phyloP scores from a whole-genome alignment of 495 filamentous ascomycete genomes.

The Choiromyces venosus region DNA sequence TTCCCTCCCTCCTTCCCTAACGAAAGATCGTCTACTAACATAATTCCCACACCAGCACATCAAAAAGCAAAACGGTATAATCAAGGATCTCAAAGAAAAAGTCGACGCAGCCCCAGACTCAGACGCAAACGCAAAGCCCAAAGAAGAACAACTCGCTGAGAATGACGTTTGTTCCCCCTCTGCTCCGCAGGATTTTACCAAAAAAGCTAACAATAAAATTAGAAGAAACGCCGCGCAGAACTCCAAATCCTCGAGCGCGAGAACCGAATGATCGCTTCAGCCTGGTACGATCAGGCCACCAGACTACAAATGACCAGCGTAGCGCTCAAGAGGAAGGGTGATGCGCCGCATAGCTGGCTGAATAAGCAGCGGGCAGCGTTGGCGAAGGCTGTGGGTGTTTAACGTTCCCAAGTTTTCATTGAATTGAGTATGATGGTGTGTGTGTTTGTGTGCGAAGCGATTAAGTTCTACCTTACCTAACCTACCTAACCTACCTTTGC shows the following conservation, averaged over 20 bases:
- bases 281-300: slow-evolving; percentile 85
- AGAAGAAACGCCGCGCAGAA: slow-evolving; percentile 55
- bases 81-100: slow-evolving; percentile 55
- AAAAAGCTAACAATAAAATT: slow-evolving; percentile 3
- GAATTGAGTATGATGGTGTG: background rate
- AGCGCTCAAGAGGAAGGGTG: slow-evolving; percentile 63
- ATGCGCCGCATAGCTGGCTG: slow-evolving; percentile 81
- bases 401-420: too few relatives aligned
- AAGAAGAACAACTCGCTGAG: slow-evolving; percentile 47
- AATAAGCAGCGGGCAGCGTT: slow-evolving; percentile 59
- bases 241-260: slow-evolving; percentile 73
- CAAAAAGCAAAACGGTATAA: slow-evolving; percentile 56
- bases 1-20: slow-evolving; percentile 12
- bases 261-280: slow-evolving; percentile 74
- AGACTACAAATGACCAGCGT: slow-evolving; percentile 86
- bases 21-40: slow-evolving; percentile 34
- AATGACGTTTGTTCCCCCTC: slow-evolving; percentile 36
- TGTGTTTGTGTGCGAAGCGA: too few relatives aligned
- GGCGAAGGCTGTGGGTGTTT: background rate
- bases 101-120: slow-evolving; percentile 52
- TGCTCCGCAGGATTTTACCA: background rate
- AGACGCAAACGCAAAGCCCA: slow-evolving; percentile 46
- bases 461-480: too few relatives aligned
- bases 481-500: too few relatives aligned
- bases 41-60: slow-evolving; percentile 49